phyloP scores from a whole-genome alignment of 202 grass and related monocot species.

The Schoenoplectus triqueter region DNA sequence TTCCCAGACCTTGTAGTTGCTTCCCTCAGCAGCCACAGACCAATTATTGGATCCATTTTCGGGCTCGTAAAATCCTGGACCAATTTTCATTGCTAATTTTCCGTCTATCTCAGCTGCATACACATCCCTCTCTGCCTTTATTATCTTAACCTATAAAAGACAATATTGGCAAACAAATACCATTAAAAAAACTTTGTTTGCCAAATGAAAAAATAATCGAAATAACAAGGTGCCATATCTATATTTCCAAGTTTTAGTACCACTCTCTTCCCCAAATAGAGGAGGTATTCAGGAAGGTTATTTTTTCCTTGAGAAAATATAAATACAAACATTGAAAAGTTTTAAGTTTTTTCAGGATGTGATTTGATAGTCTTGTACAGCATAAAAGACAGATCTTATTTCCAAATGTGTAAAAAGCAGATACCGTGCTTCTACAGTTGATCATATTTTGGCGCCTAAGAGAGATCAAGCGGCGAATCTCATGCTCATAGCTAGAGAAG shows the following conservation, averaged over 20 bases:
- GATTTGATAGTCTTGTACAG: neutral
- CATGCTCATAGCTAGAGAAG: slow-evolving; percentile 76
- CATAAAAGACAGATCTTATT: neutral
- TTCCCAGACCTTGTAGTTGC: slow-evolving; percentile 92
- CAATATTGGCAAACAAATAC: slow-evolving; percentile 34
- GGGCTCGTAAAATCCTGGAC: slow-evolving; percentile 76
- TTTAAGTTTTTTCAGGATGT: neutral
- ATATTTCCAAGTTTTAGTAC: slow-evolving; percentile 2
- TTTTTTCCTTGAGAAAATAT: neutral
- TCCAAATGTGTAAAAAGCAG: neutral
- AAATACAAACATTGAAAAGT: slow-evolving; percentile 3
- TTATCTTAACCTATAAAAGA: slow-evolving; percentile 76
- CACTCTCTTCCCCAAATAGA: neutral
- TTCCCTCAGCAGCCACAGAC: slow-evolving; percentile 68
- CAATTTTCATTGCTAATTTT: slow-evolving; percentile 81
- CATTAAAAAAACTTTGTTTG: slow-evolving; percentile 7
- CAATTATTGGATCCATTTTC: slow-evolving; percentile 52
- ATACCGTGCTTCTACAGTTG: slow-evolving; percentile 90
- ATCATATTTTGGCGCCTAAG: slow-evolving; percentile 61
- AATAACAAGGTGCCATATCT: neutral
- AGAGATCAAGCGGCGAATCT: slow-evolving; percentile 74
- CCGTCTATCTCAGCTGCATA: slow-evolving; percentile 86
- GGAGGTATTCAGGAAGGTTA: neutral
- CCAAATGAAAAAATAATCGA: slow-evolving; percentile 1
- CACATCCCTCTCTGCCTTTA: slow-evolving; percentile 73